A percentile compares a stretch with the other conserved stretches of the same genome.
phyloP scores from a whole-genome alignment of 495 filamentous ascomycete species.

The Rhypophila decipiens region DNA sequence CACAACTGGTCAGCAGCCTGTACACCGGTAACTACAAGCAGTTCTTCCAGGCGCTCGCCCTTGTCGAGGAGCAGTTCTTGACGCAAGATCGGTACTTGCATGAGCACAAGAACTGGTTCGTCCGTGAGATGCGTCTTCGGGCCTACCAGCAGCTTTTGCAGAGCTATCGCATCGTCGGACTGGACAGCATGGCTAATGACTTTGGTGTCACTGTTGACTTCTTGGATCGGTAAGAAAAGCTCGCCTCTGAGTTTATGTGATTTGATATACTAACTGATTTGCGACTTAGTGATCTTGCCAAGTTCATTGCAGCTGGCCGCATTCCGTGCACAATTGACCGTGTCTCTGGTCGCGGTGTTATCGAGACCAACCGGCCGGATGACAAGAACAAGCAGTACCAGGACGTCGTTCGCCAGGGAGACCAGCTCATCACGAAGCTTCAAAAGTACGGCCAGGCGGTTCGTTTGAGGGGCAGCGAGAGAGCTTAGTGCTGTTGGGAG shows the following conservation, averaged over 20 bases:
- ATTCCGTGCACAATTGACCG: conserved; percentile 96
- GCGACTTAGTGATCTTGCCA: conserved; percentile 70
- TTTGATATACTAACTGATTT: conserved; percentile 3
- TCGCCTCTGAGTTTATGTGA: conserved; percentile 14
- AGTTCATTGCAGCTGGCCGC: conserved; percentile 91
- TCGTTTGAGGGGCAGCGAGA: conserved; percentile 86
- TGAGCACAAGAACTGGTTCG: conserved; percentile 92
- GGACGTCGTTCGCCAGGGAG: conserved; percentile 93
- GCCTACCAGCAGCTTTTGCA: conserved; percentile 96
- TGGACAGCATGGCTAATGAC: conserved; percentile 91
- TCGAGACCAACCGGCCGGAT: conserved; percentile 95
- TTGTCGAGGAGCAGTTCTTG: conserved; percentile 89
- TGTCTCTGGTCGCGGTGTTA: conserved; percentile 79
- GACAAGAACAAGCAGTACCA: conserved; percentile 99
- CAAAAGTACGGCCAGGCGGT: conserved; percentile 99
- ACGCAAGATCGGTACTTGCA: conserved; percentile 88
- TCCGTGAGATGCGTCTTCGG: conserved; percentile 93
- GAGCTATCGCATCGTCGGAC: conserved; percentile 91
- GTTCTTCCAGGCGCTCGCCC: conserved; percentile 87
- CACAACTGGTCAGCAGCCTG: conserved; percentile 79
- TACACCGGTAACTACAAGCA: conserved; percentile 89
- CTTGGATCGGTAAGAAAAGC: conserved; percentile 68
- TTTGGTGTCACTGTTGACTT: conserved; percentile 96
- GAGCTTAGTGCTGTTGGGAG: conserved; percentile 44
- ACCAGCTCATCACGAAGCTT: conserved; percentile 94